A percentile compares a stretch with the other conserved stretches of the same genome.
Conservation (phyloP, 805 yeast species). For the Priceomyces fermenticarens region DNA sequence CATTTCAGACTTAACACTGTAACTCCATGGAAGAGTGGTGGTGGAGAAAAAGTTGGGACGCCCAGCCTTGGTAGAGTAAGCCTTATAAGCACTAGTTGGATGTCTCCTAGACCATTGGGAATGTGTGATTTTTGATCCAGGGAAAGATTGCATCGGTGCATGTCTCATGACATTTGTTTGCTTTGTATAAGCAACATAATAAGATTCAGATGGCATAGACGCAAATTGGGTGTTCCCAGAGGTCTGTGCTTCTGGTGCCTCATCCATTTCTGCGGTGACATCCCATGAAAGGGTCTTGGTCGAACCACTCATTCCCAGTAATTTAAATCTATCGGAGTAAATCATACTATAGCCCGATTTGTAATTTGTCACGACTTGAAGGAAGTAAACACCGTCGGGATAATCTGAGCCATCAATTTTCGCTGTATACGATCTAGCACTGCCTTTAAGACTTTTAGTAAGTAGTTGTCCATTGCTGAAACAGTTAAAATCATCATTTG, state of each 20-base stretch:
- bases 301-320: conserved; percentile 73
- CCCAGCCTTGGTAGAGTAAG: conserved; percentile 45
- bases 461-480: conserved; percentile 33
- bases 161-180: conserved; percentile 78
- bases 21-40: conserved; percentile 81
- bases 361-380: conserved; percentile 62
- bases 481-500: conserved; percentile 28
- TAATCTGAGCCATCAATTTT: conserved; percentile 42
- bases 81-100: conserved; percentile 63
- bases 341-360: conserved; percentile 49
- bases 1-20: conserved; percentile 56
- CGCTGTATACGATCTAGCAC: conserved; percentile 35
- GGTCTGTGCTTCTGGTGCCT: conserved; percentile 39
- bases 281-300: conserved; percentile 40
- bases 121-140: conserved; percentile 66
- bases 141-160: conserved; percentile 95
- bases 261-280: conserved; percentile 34
- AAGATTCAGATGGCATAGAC: conserved; percentile 42
- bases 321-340: conserved; percentile 62
- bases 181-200: conserved; percentile 60
- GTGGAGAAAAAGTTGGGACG: conserved; percentile 60
- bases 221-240: conserved; percentile 19
- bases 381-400: conserved; percentile 64
- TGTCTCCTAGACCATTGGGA: conserved; percentile 63
- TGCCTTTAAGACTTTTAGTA: conserved; percentile 21